A percentile compares a stretch with the other conserved stretches of the same genome.
These are phyloP conservation scores for Fusarium udum DNA, from an alignment of 2,329 filamentous ascomycete species.

Conservation along the genomic window DNA sequence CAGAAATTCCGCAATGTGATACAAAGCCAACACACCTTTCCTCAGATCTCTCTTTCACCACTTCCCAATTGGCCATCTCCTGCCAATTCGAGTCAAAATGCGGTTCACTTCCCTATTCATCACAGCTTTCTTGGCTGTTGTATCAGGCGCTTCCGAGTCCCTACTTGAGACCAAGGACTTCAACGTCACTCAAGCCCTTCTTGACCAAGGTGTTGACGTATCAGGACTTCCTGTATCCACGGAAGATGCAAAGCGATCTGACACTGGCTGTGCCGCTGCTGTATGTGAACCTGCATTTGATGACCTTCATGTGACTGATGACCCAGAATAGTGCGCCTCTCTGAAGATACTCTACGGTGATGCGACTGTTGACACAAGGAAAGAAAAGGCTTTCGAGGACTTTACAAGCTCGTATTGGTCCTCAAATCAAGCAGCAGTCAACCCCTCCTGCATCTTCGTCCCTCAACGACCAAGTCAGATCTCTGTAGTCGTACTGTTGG, in stretches of 20 bases:
- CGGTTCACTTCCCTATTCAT: not conserved
- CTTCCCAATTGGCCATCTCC: not conserved
- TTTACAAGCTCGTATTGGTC: slow-evolving; percentile 23
- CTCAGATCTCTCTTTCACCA: rapidly evolving
- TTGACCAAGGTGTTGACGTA: slow-evolving; percentile 15
- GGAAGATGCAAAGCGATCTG: not conserved
- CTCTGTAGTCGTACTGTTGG: slow-evolving; percentile 9
- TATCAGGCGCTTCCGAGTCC: not conserved
- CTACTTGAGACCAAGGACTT: slow-evolving; percentile 6
- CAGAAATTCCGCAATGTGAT: not conserved
- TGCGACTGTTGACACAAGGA: not conserved
- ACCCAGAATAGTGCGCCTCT: slow-evolving; percentile 4
- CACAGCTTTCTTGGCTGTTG: not conserved
- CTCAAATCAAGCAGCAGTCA: slow-evolving; percentile 10
- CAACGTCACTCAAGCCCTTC: slow-evolving; percentile 23
- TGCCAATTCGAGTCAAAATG: not conserved
- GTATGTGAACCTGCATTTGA: not conserved
- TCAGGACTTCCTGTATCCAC: not conserved
- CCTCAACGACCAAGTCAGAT: slow-evolving; percentile 1
- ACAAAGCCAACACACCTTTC: not conserved
- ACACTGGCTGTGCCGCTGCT: not conserved
- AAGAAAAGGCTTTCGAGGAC: not conserved
- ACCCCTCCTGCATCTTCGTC: slow-evolving; percentile 24
- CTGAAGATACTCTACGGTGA: slow-evolving; percentile 27
- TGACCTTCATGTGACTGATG: not conserved